A percentile compares a stretch with the other conserved stretches of the same genome.
Conservation (phyloP, 257 asterid genomes). For the Verbascum thapsus region DNA sequence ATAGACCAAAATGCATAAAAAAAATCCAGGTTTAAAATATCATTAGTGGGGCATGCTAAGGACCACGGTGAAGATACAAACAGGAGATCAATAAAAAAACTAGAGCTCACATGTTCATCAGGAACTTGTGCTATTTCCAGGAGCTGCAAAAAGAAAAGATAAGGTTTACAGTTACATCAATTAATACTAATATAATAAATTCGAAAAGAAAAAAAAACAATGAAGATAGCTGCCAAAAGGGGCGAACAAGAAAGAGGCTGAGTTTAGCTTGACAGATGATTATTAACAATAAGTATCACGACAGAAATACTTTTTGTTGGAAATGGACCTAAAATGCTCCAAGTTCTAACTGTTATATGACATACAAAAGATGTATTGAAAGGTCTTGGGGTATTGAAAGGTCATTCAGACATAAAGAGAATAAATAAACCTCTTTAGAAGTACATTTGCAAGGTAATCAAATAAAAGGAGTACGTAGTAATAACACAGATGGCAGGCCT, state of each 20-base stretch:
- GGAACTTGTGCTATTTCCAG: conserved; percentile 99
- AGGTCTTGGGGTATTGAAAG: no score
- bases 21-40: no score
- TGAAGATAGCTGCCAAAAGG: conserved; percentile 1
- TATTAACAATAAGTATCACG: conserved; percentile 3
- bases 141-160: conserved; percentile 71
- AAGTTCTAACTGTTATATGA: conserved; percentile 6
- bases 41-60: no score
- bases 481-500: conserved; percentile 22
- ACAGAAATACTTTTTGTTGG: not conserved
- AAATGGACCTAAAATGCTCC: not conserved
- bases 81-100: conserved; percentile 22
- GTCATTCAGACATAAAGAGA: conserved; percentile 5
- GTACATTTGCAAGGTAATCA: conserved; percentile 9
- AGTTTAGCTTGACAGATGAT: conserved; percentile 3
- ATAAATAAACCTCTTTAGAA: conserved; percentile 1
- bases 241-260: not conserved
- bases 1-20: no score
- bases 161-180: conserved; percentile 22
- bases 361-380: not conserved
- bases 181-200: not conserved
- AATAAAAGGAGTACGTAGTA: conserved; percentile 10
- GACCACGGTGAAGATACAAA: not conserved
- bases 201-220: not conserved
- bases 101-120: conserved; percentile 78